Base-by-base conservation (phyloP, 2,329 filamentous ascomycete species). In the Herpotrichia juniperi region DNA sequence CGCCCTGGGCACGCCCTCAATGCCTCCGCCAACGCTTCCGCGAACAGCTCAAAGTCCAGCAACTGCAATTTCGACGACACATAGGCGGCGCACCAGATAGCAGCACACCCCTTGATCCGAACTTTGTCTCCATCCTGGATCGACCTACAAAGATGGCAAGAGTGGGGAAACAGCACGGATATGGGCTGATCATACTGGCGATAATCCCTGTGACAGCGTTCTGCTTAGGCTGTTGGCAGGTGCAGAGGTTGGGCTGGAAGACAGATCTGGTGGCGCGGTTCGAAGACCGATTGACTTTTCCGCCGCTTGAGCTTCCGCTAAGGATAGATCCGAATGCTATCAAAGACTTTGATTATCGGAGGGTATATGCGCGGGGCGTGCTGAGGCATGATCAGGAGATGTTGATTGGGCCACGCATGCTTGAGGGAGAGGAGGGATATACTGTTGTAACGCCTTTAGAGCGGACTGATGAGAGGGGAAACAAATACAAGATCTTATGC, bases 171-270 rank as follows among this genome's bases (percentile, higher is more conserved):
- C 84, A 82, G 53, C 92, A 97, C 78, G 90, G 91, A 1, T 87
- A 87, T 0, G 92, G 92, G 0, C 81, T 96, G 9, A 85, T 94
- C 30, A 80, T 96, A 54, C 83, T 96, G 10, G 90, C 91, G 34
- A 77, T 96, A 46, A 97, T 99, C 66, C 94, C 94, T 43, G 76
- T 96, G 54, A 97, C 93, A 1, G 91, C 94, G 10, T 96, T 99
- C 74, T 79, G 81, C 48, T 86, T 99, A 14, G 94, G 94, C 25
- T 91, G 91, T 58, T 99, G 94, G 94, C 94, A 99, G 73, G 90
- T 99, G 48, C 86, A 96, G 73, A 89, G 94, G 10, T 84, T 99
- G 1, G 86, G 87, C 52, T 96, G 93, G 93, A 99, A 99, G 74
- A 92, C 91, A 3, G 89, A 96, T 40, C 81, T 99, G 11, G 87